Percentiles rank a stretch among this genome's conserved stretches.
These are phyloP conservation scores for Puccinia novopanici DNA, from an alignment of 1,284 basidiomycete genomes.

Conservation along the genomic window DNA sequence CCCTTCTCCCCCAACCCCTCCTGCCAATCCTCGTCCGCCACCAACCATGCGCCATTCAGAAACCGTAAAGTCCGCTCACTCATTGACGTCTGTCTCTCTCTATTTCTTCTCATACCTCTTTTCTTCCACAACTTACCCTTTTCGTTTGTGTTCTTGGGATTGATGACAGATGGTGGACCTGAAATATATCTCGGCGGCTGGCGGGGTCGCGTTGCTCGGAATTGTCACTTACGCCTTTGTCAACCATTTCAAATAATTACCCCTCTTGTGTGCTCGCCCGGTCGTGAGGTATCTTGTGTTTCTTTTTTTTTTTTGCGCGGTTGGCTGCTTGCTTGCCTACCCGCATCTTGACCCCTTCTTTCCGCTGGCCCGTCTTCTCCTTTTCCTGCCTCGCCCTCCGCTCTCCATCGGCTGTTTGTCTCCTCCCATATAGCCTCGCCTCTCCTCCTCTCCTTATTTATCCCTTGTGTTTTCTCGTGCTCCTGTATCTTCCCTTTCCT, in stretches of 20 bases:
- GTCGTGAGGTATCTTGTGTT: no score
- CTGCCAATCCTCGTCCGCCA: neutral
- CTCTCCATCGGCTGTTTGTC: no score
- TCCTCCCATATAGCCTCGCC: no score
- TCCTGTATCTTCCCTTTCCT: no score
- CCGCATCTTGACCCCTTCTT: no score
- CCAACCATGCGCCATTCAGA: neutral
- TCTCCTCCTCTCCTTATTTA: no score
- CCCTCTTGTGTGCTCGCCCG: neutral
- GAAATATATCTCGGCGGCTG: conserved; percentile 27
- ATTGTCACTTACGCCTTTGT: conserved; percentile 40
- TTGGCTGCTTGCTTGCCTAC: no score
- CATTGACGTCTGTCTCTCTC: conserved; percentile 16
- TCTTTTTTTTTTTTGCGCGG: no score
- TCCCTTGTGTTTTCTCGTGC: no score
- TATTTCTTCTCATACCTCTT: neutral
- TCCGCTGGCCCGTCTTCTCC: no score
- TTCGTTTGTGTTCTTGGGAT: neutral
- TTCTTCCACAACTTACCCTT: neutral
- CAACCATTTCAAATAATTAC: conserved; percentile 34
- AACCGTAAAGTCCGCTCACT: neutral
- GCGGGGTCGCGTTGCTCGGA: conserved; percentile 40
- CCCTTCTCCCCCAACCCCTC: neutral
- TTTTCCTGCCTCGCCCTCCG: no score
- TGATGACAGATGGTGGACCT: neutral